A percentile compares a stretch with the other conserved stretches of the same genome.
Conservation (phyloP, 306 rosid species). For the Pueraria montana region DNA sequence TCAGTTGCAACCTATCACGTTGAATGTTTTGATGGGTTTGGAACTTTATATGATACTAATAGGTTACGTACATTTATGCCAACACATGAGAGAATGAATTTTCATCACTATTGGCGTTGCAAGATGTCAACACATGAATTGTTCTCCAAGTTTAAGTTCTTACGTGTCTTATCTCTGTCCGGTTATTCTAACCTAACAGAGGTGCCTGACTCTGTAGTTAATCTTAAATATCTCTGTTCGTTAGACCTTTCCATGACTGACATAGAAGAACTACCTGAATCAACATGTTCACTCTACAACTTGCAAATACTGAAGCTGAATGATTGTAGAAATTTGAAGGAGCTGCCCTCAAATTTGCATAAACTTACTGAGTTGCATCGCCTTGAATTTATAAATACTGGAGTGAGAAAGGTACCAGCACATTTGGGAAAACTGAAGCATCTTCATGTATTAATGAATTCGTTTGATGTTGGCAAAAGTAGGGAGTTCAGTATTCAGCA, state of each 20-base stretch:
- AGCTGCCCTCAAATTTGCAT: background rate
- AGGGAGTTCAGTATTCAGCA: background rate
- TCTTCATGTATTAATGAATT: background rate
- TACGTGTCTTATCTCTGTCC: background rate
- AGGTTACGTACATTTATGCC: background rate
- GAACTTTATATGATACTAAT: no score
- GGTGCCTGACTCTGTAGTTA: no score
- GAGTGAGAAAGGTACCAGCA: background rate
- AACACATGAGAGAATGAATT: no score
- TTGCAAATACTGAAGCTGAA: background rate
- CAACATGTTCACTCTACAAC: background rate
- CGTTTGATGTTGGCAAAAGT: background rate
- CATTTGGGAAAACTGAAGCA: background rate
- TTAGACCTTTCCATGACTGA: no score
- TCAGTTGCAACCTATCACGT: no score
- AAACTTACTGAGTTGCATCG: background rate
- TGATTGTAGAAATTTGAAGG: background rate
- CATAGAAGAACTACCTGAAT: no score
- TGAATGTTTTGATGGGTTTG: no score
- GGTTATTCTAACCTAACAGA: no score
- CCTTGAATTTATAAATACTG: background rate
- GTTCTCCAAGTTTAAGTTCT: background rate
- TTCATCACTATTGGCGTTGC: no score
- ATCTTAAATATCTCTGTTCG: no score
- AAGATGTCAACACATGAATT: background rate